These are phyloP conservation scores for Eremothecium gossypii DNA, from an alignment of 1,139 yeast species.

Conservation along the genomic window DNA sequence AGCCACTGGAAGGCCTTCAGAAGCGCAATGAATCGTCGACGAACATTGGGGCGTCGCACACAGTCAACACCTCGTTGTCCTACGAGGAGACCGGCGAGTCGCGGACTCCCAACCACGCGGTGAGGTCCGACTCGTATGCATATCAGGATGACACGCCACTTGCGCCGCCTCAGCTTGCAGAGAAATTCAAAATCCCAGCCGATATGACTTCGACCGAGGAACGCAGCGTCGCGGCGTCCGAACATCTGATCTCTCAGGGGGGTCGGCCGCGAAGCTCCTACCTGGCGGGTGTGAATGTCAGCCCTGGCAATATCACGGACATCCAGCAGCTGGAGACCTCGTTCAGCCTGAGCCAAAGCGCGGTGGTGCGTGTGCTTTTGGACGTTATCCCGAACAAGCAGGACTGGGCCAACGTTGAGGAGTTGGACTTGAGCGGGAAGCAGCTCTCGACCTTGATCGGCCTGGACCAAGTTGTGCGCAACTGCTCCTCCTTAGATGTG, in stretches of 20 bases:
- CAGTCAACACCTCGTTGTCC: not conserved
- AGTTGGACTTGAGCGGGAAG: slow-evolving; percentile 11
- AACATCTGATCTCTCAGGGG: slow-evolving; percentile 5
- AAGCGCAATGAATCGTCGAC: not conserved
- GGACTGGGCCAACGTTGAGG: slow-evolving; percentile 14
- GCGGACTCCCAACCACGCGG: not conserved
- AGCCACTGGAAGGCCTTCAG: slow-evolving; percentile 7
- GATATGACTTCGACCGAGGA: not conserved
- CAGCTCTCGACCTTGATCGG: slow-evolving; percentile 16
- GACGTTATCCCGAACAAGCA: slow-evolving; percentile 14
- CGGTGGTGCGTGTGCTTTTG: slow-evolving; percentile 19
- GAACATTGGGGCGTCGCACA: slow-evolving; percentile 1
- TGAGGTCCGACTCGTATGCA: not conserved
- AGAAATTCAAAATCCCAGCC: slow-evolving; percentile 7
- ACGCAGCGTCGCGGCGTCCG: slow-evolving; percentile 1
- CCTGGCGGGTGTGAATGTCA: not conserved
- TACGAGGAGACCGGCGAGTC: slow-evolving; percentile 3
- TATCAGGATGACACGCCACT: slow-evolving; percentile 20
- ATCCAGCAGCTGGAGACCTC: slow-evolving; percentile 18
- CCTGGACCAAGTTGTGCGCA: slow-evolving; percentile 19
- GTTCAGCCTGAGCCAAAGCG: slow-evolving; percentile 17
- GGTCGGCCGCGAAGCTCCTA: not conserved
- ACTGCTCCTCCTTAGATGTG: slow-evolving; percentile 15
- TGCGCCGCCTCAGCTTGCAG: slow-evolving; percentile 21
- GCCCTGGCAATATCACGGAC: slow-evolving; percentile 16